These are phyloP conservation scores for Tulasnella sp. DNA, from an alignment of 768 basidiomycete species.

Conservation along the genomic window DNA sequence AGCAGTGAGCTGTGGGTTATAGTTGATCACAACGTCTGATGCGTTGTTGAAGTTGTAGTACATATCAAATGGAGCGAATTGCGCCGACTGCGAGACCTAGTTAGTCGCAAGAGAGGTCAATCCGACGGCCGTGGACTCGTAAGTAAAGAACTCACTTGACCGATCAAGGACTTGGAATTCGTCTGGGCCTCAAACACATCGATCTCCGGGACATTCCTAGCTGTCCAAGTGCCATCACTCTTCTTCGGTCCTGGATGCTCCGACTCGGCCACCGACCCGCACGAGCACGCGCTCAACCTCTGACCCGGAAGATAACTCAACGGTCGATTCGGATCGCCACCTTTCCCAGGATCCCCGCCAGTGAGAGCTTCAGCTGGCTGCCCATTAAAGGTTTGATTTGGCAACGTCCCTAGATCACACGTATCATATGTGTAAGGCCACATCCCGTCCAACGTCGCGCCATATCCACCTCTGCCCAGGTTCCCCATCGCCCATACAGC, in stretches of 20 bases:
- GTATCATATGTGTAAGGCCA: constrained; percentile 43
- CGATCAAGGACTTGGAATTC: constrained; percentile 21
- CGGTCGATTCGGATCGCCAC: constrained; percentile 34
- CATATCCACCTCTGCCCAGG: constrained; percentile 84
- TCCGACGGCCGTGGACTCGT: neutral
- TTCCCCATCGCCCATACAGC: constrained; percentile 56
- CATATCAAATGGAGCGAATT: constrained; percentile 58
- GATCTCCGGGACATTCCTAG: constrained; percentile 78
- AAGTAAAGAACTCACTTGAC: neutral
- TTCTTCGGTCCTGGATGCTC: constrained; percentile 85
- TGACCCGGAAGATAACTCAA: constrained; percentile 79
- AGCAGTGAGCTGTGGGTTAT: constrained; percentile 37
- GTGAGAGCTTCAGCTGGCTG: constrained; percentile 49
- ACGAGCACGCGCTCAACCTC: constrained; percentile 83
- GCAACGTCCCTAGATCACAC: constrained; percentile 79
- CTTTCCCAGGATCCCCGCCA: constrained; percentile 47
- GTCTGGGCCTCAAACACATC: constrained; percentile 73
- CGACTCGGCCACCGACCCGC: constrained; percentile 51
- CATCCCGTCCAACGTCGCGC: constrained; percentile 76
- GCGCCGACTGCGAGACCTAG: constrained; percentile 73
- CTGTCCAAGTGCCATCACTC: constrained; percentile 64
- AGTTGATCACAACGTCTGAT: constrained; percentile 45
- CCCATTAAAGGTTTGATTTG: constrained; percentile 60
- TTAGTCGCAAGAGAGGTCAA: constrained; percentile 29
- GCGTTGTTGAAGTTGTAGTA: constrained; percentile 60